Conservation (phyloP, 805 yeast genomes). For the Millerago galiae region DNA sequence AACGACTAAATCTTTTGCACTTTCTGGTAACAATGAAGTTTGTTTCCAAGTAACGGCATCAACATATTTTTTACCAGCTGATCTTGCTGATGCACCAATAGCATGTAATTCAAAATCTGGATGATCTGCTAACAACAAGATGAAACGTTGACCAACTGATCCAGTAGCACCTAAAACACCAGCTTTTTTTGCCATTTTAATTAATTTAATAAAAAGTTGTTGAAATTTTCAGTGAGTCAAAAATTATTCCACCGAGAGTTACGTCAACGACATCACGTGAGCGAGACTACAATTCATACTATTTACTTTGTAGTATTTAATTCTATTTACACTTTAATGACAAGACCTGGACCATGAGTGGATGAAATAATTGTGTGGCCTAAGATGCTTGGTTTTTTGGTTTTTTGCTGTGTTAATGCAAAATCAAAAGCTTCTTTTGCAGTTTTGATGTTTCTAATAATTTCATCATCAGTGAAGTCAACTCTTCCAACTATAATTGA, state of each 20-base stretch:
- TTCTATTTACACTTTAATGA: slow-evolving; percentile 36
- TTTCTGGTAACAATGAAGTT: slow-evolving; percentile 70
- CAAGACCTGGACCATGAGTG: slow-evolving; percentile 76
- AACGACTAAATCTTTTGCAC: slow-evolving; percentile 57
- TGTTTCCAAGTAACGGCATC: slow-evolving; percentile 96
- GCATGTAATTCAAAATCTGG: slow-evolving; percentile 84
- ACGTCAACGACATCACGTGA: background rate
- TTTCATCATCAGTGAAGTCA: slow-evolving; percentile 69
- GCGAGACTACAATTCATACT: background rate
- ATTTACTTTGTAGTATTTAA: background rate
- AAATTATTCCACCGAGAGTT: background rate
- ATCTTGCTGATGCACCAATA: slow-evolving; percentile 88
- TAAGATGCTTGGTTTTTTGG: slow-evolving; percentile 61
- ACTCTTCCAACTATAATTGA: slow-evolving; percentile 72
- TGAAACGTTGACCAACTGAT: slow-evolving; percentile 94
- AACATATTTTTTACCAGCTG: slow-evolving; percentile 82
- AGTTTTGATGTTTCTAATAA: slow-evolving; percentile 62
- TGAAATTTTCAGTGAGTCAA: background rate
- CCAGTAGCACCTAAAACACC: slow-evolving; percentile 99
- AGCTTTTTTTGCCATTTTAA: slow-evolving; percentile 34
- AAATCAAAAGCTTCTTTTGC: slow-evolving; percentile 56
- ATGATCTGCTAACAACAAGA: slow-evolving; percentile 73
- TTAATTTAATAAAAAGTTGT: background rate
- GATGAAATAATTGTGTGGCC: slow-evolving; percentile 66
- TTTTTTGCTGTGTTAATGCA: slow-evolving; percentile 46